A percentile compares a stretch with the other conserved stretches of the same genome.
Evolutionary conservation across 208 protist species (phyloP).

Genomic region (Trichomonas vaginalis): DNA sequence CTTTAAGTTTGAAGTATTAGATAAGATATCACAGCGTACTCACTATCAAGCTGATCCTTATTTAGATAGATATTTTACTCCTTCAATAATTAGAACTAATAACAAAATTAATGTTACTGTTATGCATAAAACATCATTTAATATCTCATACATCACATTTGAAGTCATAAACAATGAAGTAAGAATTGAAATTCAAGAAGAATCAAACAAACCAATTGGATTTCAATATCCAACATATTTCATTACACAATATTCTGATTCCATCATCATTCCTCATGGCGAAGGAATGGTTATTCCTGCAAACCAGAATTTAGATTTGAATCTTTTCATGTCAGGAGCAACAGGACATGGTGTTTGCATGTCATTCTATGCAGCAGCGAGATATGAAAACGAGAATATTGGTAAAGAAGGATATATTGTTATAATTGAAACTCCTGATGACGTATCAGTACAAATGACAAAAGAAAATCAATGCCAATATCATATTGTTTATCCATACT

Average conservation of each 20-base stretch:
- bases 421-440: not conserved
- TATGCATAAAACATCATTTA: not conserved
- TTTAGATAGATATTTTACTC: not conserved
- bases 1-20: not conserved
- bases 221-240: not conserved
- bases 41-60: not conserved
- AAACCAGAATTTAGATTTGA: not conserved
- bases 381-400: not conserved
- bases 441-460: not conserved
- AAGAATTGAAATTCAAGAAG: not conserved
- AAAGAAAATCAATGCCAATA: not conserved
- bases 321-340: not conserved
- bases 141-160: not conserved
- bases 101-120: not conserved
- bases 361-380: not conserved
- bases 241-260: not conserved
- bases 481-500: not conserved
- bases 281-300: not conserved
- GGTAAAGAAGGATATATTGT: not conserved
- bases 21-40: not conserved
- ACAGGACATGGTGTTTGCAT: not conserved
- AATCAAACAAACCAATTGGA: not conserved
- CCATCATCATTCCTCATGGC: not conserved
- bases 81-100: not conserved
- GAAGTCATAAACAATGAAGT: not conserved